Conservation (phyloP, 2,329 filamentous ascomycete species). For the Curvularia eragrostidis region DNA sequence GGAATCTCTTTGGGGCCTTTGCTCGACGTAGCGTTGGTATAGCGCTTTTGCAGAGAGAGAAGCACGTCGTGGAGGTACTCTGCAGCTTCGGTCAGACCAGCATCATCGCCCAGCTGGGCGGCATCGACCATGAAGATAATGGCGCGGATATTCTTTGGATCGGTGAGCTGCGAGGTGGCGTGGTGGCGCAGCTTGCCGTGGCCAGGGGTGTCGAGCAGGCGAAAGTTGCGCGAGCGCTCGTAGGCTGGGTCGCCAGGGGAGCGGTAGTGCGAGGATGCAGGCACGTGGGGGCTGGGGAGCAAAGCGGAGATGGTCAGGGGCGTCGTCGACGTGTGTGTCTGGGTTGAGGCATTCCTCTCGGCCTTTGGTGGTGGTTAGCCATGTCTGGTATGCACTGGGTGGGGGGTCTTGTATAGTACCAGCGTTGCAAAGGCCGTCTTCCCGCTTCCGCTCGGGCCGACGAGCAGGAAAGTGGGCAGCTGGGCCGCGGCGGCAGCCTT, state of each 20-base stretch:
- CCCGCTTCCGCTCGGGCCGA: slow-evolving; percentile 81
- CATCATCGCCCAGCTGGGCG: slow-evolving; percentile 55
- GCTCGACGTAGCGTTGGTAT: slow-evolving; percentile 62
- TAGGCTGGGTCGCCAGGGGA: slow-evolving; percentile 68
- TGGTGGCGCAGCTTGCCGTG: slow-evolving; percentile 89
- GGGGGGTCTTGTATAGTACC: slow-evolving; percentile 53
- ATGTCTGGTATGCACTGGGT: not conserved
- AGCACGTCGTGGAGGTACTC: slow-evolving; percentile 89
- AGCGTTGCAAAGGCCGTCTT: slow-evolving; percentile 90
- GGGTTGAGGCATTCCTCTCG: slow-evolving; percentile 62
- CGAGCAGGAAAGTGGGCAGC: slow-evolving; percentile 77
- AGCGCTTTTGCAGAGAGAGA: slow-evolving; percentile 78
- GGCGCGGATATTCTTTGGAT: slow-evolving; percentile 64
- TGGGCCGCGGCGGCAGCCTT: slow-evolving; percentile 66
- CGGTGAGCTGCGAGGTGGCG: slow-evolving; percentile 62
- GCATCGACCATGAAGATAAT: slow-evolving; percentile 92
- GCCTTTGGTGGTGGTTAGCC: slow-evolving; percentile 42
- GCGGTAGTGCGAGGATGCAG: slow-evolving; percentile 68
- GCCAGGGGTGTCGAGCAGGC: slow-evolving; percentile 87
- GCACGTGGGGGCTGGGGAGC: slow-evolving; percentile 62
- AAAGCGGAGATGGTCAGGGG: slow-evolving; percentile 65
- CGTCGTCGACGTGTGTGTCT: slow-evolving; percentile 59
- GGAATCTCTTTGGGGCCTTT: slow-evolving; percentile 68
- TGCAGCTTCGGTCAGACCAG: slow-evolving; percentile 72
- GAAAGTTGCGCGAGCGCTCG: slow-evolving; percentile 67